These are phyloP conservation scores for Berberis vulgaris DNA, from an alignment of 164 flowering plant genomes.

Conservation along the genomic window DNA sequence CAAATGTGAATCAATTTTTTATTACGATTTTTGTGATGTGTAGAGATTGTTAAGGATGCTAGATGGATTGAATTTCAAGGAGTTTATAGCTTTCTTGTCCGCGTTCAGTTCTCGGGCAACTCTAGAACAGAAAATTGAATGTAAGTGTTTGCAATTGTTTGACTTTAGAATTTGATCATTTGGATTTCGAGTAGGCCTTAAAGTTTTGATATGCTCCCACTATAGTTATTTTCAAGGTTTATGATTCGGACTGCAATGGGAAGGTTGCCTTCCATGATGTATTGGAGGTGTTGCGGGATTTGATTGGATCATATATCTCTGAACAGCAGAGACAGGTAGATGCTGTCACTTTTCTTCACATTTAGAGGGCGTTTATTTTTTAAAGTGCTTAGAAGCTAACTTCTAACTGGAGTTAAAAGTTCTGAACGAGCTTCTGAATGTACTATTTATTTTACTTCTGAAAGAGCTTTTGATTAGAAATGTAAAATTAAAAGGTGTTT, in stretches of 20 bases:
- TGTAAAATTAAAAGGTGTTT: too few species aligned
- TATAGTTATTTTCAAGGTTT: conserved; percentile 47
- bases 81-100: conserved; percentile 44
- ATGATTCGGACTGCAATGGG: conserved; percentile 46
- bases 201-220: conserved; percentile 1
- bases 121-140: conserved; percentile 35
- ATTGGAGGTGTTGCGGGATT: conserved; percentile 36
- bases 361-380: too few species aligned
- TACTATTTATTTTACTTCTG: too few species aligned
- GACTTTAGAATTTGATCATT: neutral
- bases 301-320: conserved; percentile 44
- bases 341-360: too few species aligned
- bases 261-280: conserved; percentile 40
- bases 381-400: too few species aligned
- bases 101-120: conserved; percentile 38
- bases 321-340: conserved; percentile 40
- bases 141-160: conserved; percentile 12
- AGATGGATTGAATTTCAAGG: conserved; percentile 48
- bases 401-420: too few species aligned
- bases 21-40: neutral
- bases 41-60: conserved; percentile 40
- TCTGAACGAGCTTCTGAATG: too few species aligned
- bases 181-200: neutral
- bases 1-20: neutral
- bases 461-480: too few species aligned